These are phyloP conservation scores for Mariannaea sp. DNA, from an alignment of 2,329 filamentous ascomycete species.

Conservation along the genomic window DNA sequence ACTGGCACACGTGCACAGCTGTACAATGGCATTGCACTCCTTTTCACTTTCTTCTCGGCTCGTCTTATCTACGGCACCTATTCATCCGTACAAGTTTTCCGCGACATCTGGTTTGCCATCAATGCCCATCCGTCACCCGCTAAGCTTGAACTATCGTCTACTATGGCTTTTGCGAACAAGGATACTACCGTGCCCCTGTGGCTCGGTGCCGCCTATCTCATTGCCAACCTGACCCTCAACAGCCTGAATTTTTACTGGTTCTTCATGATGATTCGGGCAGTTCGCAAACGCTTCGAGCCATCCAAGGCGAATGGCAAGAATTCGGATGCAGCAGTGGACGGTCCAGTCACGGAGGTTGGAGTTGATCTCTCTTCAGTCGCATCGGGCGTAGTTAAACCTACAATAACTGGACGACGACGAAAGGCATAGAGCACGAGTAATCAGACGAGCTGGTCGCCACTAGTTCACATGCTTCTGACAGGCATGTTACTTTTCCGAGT, in stretches of 20 bases:
- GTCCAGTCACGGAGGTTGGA: conserved; percentile 35
- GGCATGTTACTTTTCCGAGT: too few relatives aligned
- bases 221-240: conserved; percentile 74
- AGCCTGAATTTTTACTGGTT: conserved; percentile 86
- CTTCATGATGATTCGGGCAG: conserved; percentile 80
- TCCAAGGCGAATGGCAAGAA: conserved; percentile 40
- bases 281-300: conserved; percentile 74
- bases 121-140: conserved; percentile 45
- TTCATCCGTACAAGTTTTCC: conserved; percentile 70
- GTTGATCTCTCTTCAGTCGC: conserved; percentile 39
- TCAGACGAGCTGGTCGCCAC: neutral
- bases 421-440: conserved; percentile 34
- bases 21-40: conserved; percentile 75
- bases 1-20: conserved; percentile 76
- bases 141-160: conserved; percentile 25
- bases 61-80: conserved; percentile 80
- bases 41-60: conserved; percentile 75
- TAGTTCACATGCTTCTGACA: neutral
- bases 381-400: conserved; percentile 33
- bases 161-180: conserved; percentile 53
- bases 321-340: conserved; percentile 24
- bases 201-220: conserved; percentile 70
- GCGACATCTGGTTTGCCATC: conserved; percentile 66
- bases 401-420: conserved; percentile 33
- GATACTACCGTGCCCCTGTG: conserved; percentile 66